phyloP scores from a whole-genome alignment of 2,329 filamentous ascomycete genomes.

The Colletotrichum viniferum region DNA sequence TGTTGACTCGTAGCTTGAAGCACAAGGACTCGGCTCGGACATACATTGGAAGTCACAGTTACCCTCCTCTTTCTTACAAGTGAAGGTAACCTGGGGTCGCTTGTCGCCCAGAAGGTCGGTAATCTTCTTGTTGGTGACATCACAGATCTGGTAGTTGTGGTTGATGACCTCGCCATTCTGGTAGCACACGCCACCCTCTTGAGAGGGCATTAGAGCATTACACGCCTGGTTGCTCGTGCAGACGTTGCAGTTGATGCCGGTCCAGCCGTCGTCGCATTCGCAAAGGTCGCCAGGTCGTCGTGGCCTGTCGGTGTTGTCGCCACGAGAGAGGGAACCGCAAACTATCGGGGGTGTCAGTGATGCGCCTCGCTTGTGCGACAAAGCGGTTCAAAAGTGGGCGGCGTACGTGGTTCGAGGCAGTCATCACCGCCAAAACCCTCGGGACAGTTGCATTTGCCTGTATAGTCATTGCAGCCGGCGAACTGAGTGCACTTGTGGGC shows the following conservation, averaged over 20 bases:
- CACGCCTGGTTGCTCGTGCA: constrained; percentile 86
- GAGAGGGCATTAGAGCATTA: constrained; percentile 83
- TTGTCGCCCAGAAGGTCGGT: constrained; percentile 82
- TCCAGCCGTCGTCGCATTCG: constrained; percentile 91
- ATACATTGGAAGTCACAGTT: constrained; percentile 95
- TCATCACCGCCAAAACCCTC: constrained; percentile 93
- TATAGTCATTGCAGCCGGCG: constrained; percentile 84
- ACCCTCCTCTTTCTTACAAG: constrained; percentile 75
- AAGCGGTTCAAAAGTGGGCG: neutral
- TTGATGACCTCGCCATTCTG: constrained; percentile 88
- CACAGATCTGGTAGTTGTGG: constrained; percentile 96
- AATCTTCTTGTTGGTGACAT: constrained; percentile 96
- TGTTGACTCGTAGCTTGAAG: neutral
- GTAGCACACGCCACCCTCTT: constrained; percentile 87
- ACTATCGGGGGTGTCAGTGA: constrained; percentile 47
- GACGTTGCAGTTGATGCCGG: constrained; percentile 97
- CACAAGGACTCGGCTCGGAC: constrained; percentile 30
- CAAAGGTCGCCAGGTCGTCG: constrained; percentile 72
- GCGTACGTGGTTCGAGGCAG: constrained; percentile 79
- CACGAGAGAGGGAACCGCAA: constrained; percentile 86
- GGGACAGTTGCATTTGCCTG: constrained; percentile 91
- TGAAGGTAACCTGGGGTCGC: constrained; percentile 93
- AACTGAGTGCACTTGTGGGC: constrained; percentile 92
- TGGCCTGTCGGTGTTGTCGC: constrained; percentile 79
- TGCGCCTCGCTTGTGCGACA: neutral